A percentile compares a stretch with the other conserved stretches of the same genome.
Evolutionary conservation across 1,139 yeast species (phyloP).

Genomic region (Kazachstania sp.): DNA sequence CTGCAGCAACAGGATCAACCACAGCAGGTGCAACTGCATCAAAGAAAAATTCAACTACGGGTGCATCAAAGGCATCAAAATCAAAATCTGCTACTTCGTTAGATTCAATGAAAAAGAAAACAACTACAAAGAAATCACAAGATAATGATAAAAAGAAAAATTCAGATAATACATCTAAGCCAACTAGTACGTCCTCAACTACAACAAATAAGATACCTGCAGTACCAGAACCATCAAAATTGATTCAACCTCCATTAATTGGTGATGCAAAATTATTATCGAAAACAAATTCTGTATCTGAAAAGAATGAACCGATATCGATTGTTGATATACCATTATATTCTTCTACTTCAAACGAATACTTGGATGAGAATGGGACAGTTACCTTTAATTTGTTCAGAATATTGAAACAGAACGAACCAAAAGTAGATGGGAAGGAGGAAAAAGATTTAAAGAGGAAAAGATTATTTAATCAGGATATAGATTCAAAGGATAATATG

Average conservation of each 20-base stretch:
- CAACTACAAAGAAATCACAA: constrained; percentile 7
- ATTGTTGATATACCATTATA: constrained; percentile 50
- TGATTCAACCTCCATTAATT: constrained; percentile 26
- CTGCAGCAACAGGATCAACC: neutral
- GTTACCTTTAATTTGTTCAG: constrained; percentile 72
- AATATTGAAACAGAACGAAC: constrained; percentile 49
- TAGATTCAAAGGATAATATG: constrained; percentile 14
- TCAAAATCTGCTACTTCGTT: constrained; percentile 9
- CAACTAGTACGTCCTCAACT: neutral
- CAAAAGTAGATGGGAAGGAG: constrained; percentile 24
- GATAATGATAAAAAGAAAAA: constrained; percentile 15
- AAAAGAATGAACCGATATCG: constrained; percentile 17
- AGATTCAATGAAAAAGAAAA: constrained; percentile 5
- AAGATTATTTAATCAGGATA: constrained; percentile 45
- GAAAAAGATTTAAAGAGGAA: constrained; percentile 49
- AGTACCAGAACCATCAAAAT: constrained; percentile 12
- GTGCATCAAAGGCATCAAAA: constrained; percentile 11
- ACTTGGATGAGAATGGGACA: constrained; percentile 57
- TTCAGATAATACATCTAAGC: neutral
- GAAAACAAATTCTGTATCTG: constrained; percentile 20
- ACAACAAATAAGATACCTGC: neutral
- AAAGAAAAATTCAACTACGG: constrained; percentile 7
- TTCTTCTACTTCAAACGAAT: constrained; percentile 32
- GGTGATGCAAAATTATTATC: constrained; percentile 20
- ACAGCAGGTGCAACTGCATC: constrained; percentile 2